A percentile compares a stretch with the other conserved stretches of the same genome.
Conservation (phyloP, 345 rosid genomes). For the Capsella bursapastoris region DNA sequence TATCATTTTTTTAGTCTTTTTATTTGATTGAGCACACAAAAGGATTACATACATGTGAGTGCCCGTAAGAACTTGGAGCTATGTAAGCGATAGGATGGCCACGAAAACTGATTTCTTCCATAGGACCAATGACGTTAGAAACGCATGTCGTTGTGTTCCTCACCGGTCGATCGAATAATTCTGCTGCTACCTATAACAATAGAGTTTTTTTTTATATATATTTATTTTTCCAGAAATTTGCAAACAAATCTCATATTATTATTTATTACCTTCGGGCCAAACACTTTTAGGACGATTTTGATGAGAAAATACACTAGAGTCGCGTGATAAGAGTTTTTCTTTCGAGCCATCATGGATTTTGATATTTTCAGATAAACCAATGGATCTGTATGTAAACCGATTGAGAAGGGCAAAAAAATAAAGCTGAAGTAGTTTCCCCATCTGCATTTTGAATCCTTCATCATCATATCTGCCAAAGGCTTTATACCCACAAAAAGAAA, state of each 20-base stretch:
- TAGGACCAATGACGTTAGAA: constrained; percentile 63
- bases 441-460: constrained; percentile 45
- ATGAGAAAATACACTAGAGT: constrained; percentile 14
- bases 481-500: not conserved
- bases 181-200: constrained; percentile 46
- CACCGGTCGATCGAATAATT: constrained; percentile 43
- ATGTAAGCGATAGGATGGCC: constrained; percentile 64
- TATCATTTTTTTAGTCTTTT: no score
- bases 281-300: constrained; percentile 32
- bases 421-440: constrained; percentile 69
- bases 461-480: constrained; percentile 65
- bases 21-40: not conserved
- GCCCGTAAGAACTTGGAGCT: constrained; percentile 66
- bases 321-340: constrained; percentile 62
- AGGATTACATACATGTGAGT: constrained; percentile 47
- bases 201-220: not conserved
- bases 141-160: constrained; percentile 53
- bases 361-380: constrained; percentile 52
- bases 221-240: not conserved
- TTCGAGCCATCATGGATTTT: constrained; percentile 53
- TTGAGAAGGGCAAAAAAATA: constrained; percentile 52
- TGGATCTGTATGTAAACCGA: constrained; percentile 51
- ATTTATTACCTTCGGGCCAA: constrained; percentile 46
- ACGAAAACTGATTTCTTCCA: constrained; percentile 59
- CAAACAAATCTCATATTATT: not conserved